Base-by-base conservation (phyloP, 306 rosid genomes). In the Ceratonia siliqua region DNA sequence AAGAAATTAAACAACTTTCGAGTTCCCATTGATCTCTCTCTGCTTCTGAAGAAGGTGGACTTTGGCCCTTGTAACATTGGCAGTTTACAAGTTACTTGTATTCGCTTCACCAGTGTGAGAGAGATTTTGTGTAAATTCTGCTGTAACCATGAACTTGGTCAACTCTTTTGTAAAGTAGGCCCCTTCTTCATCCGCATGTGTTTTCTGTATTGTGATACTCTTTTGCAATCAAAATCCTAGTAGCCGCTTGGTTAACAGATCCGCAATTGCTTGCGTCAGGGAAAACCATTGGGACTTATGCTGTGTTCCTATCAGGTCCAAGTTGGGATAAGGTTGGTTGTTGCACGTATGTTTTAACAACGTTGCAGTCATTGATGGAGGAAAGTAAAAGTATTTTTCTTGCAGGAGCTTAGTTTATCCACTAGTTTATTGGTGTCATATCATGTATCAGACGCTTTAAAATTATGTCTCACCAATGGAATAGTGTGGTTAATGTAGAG, bases 81-180 rank as follows among this genome's bases (percentile, higher is more conserved):
- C 62, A 28, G 38, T 59, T 48, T 73, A 85, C 68, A 85, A 81
- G 56, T 78, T 75, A 18, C 30, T 52, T 20, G 35, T 48, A 38
- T 64, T 57, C 24, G 11, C 64, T 63, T 62, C 32, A 54, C 73
- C 12, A 8, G 10, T 28, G 41, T 36, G 58, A 43, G 49, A 30
- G 72, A 67, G 48, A 22, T 21, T 14, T 55, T 42, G 21, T 75
- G 63, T 74, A 77, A 20, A 74, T 43, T 62, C 38, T 81, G 43
- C 62, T 33, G 68, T 85, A 43, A 43, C 54, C 62, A n/a, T 50
- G 50, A 72, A 39, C 50, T 27, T 38, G 43, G 14, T 20, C 20
- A 54, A 24, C 67, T 54, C 58, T 67, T 77, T 55, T 21, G 32
- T 73, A 54, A 72, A 68, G 75, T 36, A 14, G 8, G 22, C 33